Conservation (phyloP, 176 grass and related monocot genomes). For the Musa itinerans region DNA sequence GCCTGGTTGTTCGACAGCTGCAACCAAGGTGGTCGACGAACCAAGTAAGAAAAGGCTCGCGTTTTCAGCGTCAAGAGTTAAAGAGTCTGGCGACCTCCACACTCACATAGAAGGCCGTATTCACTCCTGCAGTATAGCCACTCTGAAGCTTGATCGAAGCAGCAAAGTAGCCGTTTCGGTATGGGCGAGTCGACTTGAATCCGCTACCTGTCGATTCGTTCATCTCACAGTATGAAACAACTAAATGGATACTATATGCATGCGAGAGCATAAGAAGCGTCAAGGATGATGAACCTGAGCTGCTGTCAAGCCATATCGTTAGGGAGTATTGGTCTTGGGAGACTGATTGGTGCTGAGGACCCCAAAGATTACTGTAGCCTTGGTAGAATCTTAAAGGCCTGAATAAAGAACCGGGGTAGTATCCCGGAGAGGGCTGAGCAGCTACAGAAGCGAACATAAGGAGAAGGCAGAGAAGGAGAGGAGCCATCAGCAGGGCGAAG, state of each 20-base stretch:
- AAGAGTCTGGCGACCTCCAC: not conserved
- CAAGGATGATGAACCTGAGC: not conserved
- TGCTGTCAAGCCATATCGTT: not conserved
- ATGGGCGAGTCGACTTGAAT: conserved; percentile 8
- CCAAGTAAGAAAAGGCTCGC: too few relatives aligned
- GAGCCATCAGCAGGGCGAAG: not conserved
- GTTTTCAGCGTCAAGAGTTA: too few relatives aligned
- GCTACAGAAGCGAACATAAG: not conserved
- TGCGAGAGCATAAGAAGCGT: not conserved
- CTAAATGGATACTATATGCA: not conserved
- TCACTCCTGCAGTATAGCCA: conserved; percentile 5
- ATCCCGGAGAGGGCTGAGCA: conserved; percentile 4
- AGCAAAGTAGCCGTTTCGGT: conserved; percentile 3
- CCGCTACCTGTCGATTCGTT: not conserved
- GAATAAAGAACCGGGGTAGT: not conserved
- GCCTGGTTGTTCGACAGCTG: conserved; percentile 10
- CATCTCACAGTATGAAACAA: not conserved
- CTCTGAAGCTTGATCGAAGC: conserved; percentile 8
- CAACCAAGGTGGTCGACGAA: not conserved
- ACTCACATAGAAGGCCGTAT: conserved; percentile 2
- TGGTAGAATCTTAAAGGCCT: not conserved
- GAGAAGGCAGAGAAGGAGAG: conserved; percentile 2
- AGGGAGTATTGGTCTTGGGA: not conserved
- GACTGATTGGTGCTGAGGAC: conserved; percentile 7
- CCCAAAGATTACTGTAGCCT: conserved; percentile 5